Percentiles rank a stretch among this genome's conserved stretches.
phyloP scores from a whole-genome alignment of 495 filamentous ascomycete species.

The Penicillium daleae region DNA sequence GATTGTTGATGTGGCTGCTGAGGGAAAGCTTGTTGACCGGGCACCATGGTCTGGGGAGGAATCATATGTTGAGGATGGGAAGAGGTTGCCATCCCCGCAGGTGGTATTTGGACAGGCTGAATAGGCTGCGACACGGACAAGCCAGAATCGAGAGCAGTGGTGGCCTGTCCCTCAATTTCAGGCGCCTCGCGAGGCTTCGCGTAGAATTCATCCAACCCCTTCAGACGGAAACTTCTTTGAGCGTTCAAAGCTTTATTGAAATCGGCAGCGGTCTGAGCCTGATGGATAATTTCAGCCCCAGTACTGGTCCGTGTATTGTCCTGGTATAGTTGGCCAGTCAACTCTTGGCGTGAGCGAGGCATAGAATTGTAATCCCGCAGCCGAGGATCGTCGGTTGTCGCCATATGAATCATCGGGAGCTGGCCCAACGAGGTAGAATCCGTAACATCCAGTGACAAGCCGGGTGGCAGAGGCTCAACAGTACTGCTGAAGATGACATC shows the following conservation, averaged over 20 bases:
- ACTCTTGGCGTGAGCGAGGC: slow-evolving; percentile 84
- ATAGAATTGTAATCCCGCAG: slow-evolving; percentile 81
- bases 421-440: slow-evolving; percentile 63
- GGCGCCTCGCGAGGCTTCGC: slow-evolving; percentile 75
- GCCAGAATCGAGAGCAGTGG: slow-evolving; percentile 54
- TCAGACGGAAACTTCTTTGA: slow-evolving; percentile 71
- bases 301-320: slow-evolving; percentile 81
- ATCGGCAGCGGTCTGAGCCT: slow-evolving; percentile 86
- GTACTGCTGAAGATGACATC: slow-evolving; percentile 84
- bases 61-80: slow-evolving; percentile 44
- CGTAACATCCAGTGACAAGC: slow-evolving; percentile 68
- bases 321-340: slow-evolving; percentile 85
- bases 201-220: slow-evolving; percentile 79
- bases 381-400: slow-evolving; percentile 75
- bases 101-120: slow-evolving; percentile 46
- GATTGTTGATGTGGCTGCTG: slow-evolving; percentile 46
- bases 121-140: slow-evolving; percentile 51
- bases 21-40: slow-evolving; percentile 38
- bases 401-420: slow-evolving; percentile 84
- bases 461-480: slow-evolving; percentile 66
- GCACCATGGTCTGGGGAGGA: slow-evolving; percentile 48
- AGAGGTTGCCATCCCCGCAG: slow-evolving; percentile 43
- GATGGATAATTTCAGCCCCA: slow-evolving; percentile 81
- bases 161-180: slow-evolving; percentile 52
- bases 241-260: slow-evolving; percentile 82